Base-by-base conservation (phyloP, 768 basidiomycete genomes). In the Calocera viscosa region DNA sequence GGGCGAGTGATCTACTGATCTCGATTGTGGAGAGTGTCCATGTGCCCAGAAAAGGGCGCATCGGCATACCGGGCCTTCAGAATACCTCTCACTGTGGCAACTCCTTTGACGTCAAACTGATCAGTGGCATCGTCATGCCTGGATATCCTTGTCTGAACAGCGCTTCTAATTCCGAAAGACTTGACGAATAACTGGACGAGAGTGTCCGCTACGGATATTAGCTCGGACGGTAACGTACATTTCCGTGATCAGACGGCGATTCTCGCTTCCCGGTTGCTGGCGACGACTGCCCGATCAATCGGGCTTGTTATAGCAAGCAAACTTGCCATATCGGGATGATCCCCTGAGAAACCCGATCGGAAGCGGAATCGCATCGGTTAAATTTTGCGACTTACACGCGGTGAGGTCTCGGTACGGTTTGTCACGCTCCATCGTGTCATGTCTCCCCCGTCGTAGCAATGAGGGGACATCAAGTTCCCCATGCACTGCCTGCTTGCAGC, bases 91-190 rank as follows among this genome's bases (percentile, higher is more conserved):
- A 10, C 38, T 66, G 43, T 38, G 35, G 14, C 35, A 38, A 14
- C 35, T 5, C 35, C 12, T 64, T 41, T 39, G 67, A 68, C 33
- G 67, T 47, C 43, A 47, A 19, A 17, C 16, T 47, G 19, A 24
- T 19, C 43, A 19, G 43, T 7, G 43, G 43, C 19, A 24, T 19
- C 19, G 43, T 17, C 24, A 24, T 47, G 8, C 43, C 35, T 14
- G 35, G 5, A 5, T 5, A 38, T 5, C 35, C 35, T 38, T 5
- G 35, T 38, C 7, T 14, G 14, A 38, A 38, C 35, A 14, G 35
- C 14, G 35, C 35, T 38, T 38, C 7, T 5, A 38, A 38, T 38
- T 5, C 35, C 35, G 7, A 5, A 5, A 14, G 35, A 38, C 7
- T 5, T 38, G 5, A 5, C 7, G 35, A 14, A 38, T n/a, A 38